Base-by-base conservation (phyloP, 2,329 filamentous ascomycete genomes). In the Fusarium sp. region DNA sequence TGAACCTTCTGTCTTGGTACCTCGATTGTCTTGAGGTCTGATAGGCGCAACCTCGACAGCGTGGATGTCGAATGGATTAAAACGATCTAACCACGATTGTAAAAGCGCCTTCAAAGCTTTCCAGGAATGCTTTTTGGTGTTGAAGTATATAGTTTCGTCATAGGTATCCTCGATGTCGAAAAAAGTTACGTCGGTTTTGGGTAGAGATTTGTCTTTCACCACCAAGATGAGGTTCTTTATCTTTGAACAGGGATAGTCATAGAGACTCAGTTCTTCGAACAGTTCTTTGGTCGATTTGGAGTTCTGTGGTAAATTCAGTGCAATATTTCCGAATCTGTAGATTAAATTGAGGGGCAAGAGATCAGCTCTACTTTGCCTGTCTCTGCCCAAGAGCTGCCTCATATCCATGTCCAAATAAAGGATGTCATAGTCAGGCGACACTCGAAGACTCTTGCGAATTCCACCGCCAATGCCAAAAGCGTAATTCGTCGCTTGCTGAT, bases 261-360 rank as follows among this genome's bases (percentile, higher is more conserved):
- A 16, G 30, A 4, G 3, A 32, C 0, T 8, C 32, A 34, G 8
- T 34, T 34, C 15, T 34, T 0, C 2, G 32, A 10, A 16, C 15
- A 34, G 0, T 1, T 34, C 1, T 16, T 4, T 16, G 42, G 5
- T 11, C 46, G 10, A 34, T 2, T 2, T 0, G 2, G 0, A 7
- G 0, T 11, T 32, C 2, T 8, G 16, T 3, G 46, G 49, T 22
- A 8, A 43, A 5, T 63, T 42, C 15, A 62, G 15, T 6, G 59
- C 47, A 2, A 66, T 3, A 9, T 59, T 59, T 7, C 38, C 0
- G 16, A 64, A 49, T 16, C 3, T 2, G 8, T 11, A 3, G 14
- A 8, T 5, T 34, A 1, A 34, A 34, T 0, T 0, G 32, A 6
- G 2, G 15, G 15, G 15, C 15, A 32, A 6, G n/a, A 2, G 2